Base-by-base conservation (phyloP, 2,329 filamentous ascomycete species). In the Talaromyces pinophilus region DNA sequence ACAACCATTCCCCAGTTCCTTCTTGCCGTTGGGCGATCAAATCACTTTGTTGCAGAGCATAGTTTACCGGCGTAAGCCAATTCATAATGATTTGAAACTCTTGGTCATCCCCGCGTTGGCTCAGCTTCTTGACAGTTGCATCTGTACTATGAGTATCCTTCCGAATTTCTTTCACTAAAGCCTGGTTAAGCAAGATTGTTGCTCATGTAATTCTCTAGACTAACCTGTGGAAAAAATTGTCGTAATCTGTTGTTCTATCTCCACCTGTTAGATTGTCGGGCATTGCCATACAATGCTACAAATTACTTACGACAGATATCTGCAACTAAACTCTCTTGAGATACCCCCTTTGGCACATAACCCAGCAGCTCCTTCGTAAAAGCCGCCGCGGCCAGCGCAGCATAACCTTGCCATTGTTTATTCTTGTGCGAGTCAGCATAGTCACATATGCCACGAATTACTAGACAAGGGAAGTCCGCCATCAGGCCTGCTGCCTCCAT, bases 371-470 rank as follows among this genome's bases (percentile, higher is more conserved):
- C 46, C 6, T 50, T 50, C n/a, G 62, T 33, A 44, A 10, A 67
- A 19, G 62, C 65, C 2, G 68, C 69, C 17, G 68, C 66, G 5
- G 59, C 38, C 0, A 28, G 48, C 17, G 67, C 67, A 7, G 66
- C 63, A 55, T 66, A 69, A 40, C 48, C 48, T 22, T 69, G 67
- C 67, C 66, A 69, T 22, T 30, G 3, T 17, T 69, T 59, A 50
- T 66, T 68, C 59, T 69, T 69, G 42, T 69, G 67, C 1, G 66
- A 66, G 55, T 69, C 63, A 3, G 66, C 50, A 48, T 69, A 69
- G 35, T 69, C 52, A 46, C 63, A 68, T 6, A 68, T 68, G 1
- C 67, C 63, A 35, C 59, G 5, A 5, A 69, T 64, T 8, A 68
- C 55, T 2, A 69, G 33, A 54, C 59, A 50, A 28, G 22, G 11